Base-by-base conservation (phyloP, 441 rosid genomes). In the Erodium moschatum region DNA sequence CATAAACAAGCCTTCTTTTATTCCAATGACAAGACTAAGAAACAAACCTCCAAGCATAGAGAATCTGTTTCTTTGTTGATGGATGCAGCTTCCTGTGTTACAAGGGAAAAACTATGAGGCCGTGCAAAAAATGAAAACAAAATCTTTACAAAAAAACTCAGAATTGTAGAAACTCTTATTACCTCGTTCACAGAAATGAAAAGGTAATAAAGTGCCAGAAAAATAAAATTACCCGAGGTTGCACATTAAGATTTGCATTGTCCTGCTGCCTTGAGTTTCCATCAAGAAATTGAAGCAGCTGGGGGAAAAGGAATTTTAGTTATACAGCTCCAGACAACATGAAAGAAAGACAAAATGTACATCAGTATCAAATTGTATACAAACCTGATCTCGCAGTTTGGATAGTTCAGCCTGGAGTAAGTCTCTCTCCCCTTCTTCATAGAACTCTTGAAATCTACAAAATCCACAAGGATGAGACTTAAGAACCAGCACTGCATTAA, bases 341-440 rank as follows among this genome's bases (percentile, higher is more conserved):
- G 73, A 76, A 66, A 18, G 15, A 64, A 61, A 66, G 15, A 10
- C 68, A 65, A 48, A 29, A 5, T 29, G 52, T 67, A 15, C 67
- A 18, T 35, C 44, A 40, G n/a, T 61, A 74, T 64, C 68, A 71
- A 65, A 73, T 70, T 71, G 61, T 68, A 77, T 8, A 71, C 73
- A 75, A 73, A 95, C 99, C 96, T 92, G 92, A 76, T 85, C 87
- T 64, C 90, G 81, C 70, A 92, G 81, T 67, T 80, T 77, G 48
- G 96, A 79, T 62, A 89, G 76, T 82, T 95, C 99, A 63, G 84
- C 89, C 72, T 79, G 68, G 65, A 95, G 89, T 77, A 92, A 80
- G 69, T 90, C 96, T 72, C 95, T 85, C 82, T 95, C 99, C 65
- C 98, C 99, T 83, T 92, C 99, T 74, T 90, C 95, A 67, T 92